Evolutionary conservation across 352 stramenopile species (phyloP), one percentile per base, ranked within the genome.

Genomic region (Pythium aristosporum): DNA sequence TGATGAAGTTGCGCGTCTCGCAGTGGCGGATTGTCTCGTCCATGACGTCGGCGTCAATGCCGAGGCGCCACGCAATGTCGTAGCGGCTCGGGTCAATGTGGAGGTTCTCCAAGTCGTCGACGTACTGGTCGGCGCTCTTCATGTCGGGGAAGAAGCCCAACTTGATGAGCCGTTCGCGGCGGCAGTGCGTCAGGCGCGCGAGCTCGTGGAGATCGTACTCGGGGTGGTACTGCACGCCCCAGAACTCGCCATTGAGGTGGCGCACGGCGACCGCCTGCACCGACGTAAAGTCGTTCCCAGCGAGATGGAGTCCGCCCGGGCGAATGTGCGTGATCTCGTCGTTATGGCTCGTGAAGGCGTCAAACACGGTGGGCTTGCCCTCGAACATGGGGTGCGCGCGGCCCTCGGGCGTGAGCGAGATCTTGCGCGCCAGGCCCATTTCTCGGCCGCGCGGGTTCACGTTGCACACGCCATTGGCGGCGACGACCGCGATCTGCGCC

Each of bases 1-100:
- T 92, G 71, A 94, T 86, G 58, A 92, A 94, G 75, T 94, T 94
- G 75, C 83, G 81, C 44, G 76, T 86, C 67, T 94, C 85, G 63
- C 80, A 91, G 68, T 87, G 69, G 42, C 80, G 80, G 39, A 91
- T 79, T 49, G 73, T 90, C 64, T 90, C 83, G 59, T 92, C 80
- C 79, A 94, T 85, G 32, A 94, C 85, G 48, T 94, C 83, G 37
- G 79, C 76, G 65, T 94, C 85, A 16, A 94, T 75, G 47, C 83
- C 83, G 37, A 89, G 67, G 28, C 77, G 75, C 85, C 85, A 94
- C 36, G 82, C 82, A 60, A 94, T 89, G 48, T 94, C 85, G 57
- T 87, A 83, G 41, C 85, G 81, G 57, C 69, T 87, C 32, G 76
- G 79, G 47, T 94, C 75, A 43, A 83, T 80, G 54, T 91, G 74